Base-by-base conservation (phyloP, 2,329 filamentous ascomycete genomes). In the Trichoderma sp. region DNA sequence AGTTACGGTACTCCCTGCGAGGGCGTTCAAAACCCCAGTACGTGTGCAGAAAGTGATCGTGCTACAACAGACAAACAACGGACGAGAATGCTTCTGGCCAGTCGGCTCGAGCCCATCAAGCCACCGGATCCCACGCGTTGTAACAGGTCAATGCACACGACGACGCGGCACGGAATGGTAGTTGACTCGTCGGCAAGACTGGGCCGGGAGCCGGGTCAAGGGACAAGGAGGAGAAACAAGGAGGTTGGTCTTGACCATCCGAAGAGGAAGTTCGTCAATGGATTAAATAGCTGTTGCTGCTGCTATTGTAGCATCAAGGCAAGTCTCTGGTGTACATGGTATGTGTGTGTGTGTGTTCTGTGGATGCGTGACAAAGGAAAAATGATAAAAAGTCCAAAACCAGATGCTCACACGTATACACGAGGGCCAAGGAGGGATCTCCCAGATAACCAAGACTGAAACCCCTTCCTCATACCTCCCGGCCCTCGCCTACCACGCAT, bases 321-420 rank as follows among this genome's bases (percentile, higher is more conserved):
- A 63, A 52, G 26, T 55, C 59, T 72, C 68, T 74, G 72, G 73
- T 74, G 71, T 74, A 74, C 73, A 74, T 59, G 64, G 72, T 71
- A 68, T 26, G 15, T 44, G 54, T 39, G 55, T 45, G 55, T 45
- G 48, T 51, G 26, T 15, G 12, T 30, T 12, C 34, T 39, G 34
- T 39, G 34, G 7, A 73, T 48, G 48, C 48, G 59, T 62, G 34
- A 64, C 57, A 65, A 65, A 60, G 34, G 47, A 55, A 52, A 52
- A 73, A 52, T 6, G 5, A 44, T 19, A 44, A 62, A 44, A 45
- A 45, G 50, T 44, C 39, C 44, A 34, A 61, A 61, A 50, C 58
- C 34, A 55, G 65, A 67, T 72, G 71, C 67, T 72, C 71, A 66
- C 65, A 61, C 58, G 41, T 69, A 30, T 26, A 67, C 64, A 60